These are phyloP conservation scores for Lichtheimia corymbifera DNA, from an alignment of 371 early-diverging fungal species.

Conservation along the genomic window DNA sequence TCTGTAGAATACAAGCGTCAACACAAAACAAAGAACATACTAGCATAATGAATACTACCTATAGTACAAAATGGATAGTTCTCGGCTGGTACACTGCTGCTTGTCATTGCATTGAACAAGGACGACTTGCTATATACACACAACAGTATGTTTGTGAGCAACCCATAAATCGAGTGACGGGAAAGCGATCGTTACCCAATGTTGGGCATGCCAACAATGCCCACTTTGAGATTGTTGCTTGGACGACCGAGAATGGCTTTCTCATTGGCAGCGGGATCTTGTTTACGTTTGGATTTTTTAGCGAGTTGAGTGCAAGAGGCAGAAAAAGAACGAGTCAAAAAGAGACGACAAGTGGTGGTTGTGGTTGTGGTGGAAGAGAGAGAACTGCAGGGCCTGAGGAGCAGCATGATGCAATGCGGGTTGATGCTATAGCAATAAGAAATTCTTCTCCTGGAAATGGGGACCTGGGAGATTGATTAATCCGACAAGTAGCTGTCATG, in stretches of 20 bases:
- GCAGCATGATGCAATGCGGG: too few species aligned
- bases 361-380: too few species aligned
- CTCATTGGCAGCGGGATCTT: slow-evolving; percentile 64
- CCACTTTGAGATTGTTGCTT: slow-evolving; percentile 90
- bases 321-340: slow-evolving; percentile 4
- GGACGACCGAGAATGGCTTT: slow-evolving; percentile 69
- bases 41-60: slow-evolving; percentile 24
- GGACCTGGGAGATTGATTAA: too few species aligned
- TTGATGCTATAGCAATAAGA: too few species aligned
- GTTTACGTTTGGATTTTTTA: slow-evolving; percentile 17
- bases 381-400: too few species aligned
- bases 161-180: background rate
- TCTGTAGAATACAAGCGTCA: slow-evolving; percentile 37
- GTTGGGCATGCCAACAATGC: slow-evolving; percentile 96
- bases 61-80: slow-evolving; percentile 79
- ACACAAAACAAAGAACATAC: background rate
- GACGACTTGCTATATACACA: slow-evolving; percentile 70
- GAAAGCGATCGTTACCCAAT: slow-evolving; percentile 67
- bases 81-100: slow-evolving; percentile 77
- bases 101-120: slow-evolving; percentile 90
- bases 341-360: too few species aligned
- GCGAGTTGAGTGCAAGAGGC: slow-evolving; percentile 10
- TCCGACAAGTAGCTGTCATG: too few species aligned
- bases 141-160: background rate
- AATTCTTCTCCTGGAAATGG: too few species aligned